Evolutionary conservation across 768 basidiomycete species (phyloP), one percentile per base, ranked within the genome.

Genomic region (Mrakia frigida): DNA sequence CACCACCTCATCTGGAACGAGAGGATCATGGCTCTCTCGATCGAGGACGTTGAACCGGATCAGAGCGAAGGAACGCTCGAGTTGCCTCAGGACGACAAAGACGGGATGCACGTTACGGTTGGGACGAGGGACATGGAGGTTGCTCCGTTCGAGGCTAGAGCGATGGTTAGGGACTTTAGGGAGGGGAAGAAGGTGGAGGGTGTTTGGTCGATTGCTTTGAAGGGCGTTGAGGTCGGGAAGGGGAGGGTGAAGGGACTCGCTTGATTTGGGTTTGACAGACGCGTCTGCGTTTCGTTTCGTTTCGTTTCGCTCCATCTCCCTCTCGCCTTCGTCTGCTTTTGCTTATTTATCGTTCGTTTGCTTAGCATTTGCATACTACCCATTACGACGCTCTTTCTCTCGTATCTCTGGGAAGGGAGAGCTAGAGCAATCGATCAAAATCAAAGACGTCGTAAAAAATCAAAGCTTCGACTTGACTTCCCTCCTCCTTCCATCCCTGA

Each of bases 41-140:
- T 97, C 41, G 89, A 89, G 2, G 85, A 88, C 68, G 77, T 97
- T 76, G 67, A 53, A 78, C 59, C 74, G 14, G 31, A 33, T n/a
- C 39, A 50, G 2, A 31, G 13, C 18, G n/a, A n/a, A 3, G 35
- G 9, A 7, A 69, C 33, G 28, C 39, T 70, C 21, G 31, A 75
- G 52, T 52, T 75, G 25, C 69, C 74, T 39, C 81, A 85, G 7
- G 85, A 87, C 18, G 79, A 90, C 16, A 85, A 84, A 74, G 80
- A 84, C 9, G 77, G 87, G 75, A 82, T 95, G 80, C 97, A 98
- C 81, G 87, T 98, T 74, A 98, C 97, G 0, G 89, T 98, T 7
- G 97, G 92, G 11, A 95, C 92, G 23, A 80, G 81, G 69, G 81
- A 86, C 59, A 81, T 82, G 16, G 84, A 84, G 11, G 85, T 94